Evolutionary conservation across 345 rosid genomes (phyloP), one percentile per base, ranked within the genome.

Genomic region (Capsella bursapastoris): DNA sequence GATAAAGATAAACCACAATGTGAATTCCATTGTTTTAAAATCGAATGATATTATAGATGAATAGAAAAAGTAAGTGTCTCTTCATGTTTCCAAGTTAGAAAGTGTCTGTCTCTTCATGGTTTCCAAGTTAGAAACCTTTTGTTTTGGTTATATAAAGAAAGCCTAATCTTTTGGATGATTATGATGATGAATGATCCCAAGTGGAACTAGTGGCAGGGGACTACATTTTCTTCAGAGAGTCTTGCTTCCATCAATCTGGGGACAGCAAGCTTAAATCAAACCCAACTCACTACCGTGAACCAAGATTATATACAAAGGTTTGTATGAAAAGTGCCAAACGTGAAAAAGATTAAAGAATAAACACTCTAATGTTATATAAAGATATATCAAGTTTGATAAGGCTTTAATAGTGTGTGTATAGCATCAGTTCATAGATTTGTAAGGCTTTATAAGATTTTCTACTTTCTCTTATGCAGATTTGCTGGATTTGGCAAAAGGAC

Each of bases 251-350:
- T 82, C 98, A 89, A 80, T 92, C 98, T 29, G 97, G 96, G 15
- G 97, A 92, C 78, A 78, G 82, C 66, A 90, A 86, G 82, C 80
- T 92, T 47, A 89, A 88, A 68, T 58, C 68, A 31, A 89, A 90
- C 79, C 99, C 98, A 22, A 87, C 98, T 11, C 97, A 89, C 75
- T 90, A 95, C 81, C 93, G 96, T 53, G 99, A 95, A 76, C 99
- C 99, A 22, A 84, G 92, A 77, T 95, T 81, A 83, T 95, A 95
- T 67, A 84, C 97, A 1, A 87, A 92, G 98, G 98, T 34, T 22
- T 22, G 25, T 22, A 22, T 22, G 25, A 22, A 22, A 22, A 22
- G 25, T 22, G 25, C 2, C 25, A 22, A 22, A 22, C 25, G 25
- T 22, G 25, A 22, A 22, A 22, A 22, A 22, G 25, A 22, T 22